Conservation (phyloP, 2,329 filamentous ascomycete genomes). For the Fusarium mexicanum region DNA sequence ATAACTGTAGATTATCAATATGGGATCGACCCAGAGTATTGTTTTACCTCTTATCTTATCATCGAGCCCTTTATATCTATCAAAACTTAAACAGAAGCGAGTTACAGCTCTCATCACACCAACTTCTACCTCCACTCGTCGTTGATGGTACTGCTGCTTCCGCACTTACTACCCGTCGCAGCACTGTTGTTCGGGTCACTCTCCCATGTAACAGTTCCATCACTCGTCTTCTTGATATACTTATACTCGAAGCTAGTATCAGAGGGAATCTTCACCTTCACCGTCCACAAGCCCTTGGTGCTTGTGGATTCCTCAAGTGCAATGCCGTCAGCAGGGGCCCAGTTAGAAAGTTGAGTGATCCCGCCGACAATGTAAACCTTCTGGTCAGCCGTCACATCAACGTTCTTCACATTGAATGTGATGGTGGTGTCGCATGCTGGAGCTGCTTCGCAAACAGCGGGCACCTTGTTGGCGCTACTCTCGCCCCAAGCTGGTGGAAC, state of each 20-base stretch:
- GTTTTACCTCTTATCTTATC: background rate
- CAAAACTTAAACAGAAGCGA: background rate
- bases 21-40: background rate
- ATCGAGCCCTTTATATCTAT: no score
- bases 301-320: slow-evolving; percentile 62
- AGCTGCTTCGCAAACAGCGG: slow-evolving; percentile 30
- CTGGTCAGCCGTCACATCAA: slow-evolving; percentile 21
- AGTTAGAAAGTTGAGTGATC: slow-evolving; percentile 52
- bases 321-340: slow-evolving; percentile 54
- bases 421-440: slow-evolving; percentile 40
- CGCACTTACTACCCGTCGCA: slow-evolving; percentile 9
- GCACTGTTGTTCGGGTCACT: slow-evolving; percentile 56
- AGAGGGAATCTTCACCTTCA: slow-evolving; percentile 60
- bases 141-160: background rate
- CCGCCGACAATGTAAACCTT: slow-evolving; percentile 39
- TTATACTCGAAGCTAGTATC: slow-evolving; percentile 68
- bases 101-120: rapidly evolving
- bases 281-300: slow-evolving; percentile 60
- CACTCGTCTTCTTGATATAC: slow-evolving; percentile 64
- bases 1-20: background rate
- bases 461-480: slow-evolving; percentile 26
- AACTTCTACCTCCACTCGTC: slow-evolving; percentile 21
- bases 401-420: slow-evolving; percentile 32
- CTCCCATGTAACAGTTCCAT: slow-evolving; percentile 66
- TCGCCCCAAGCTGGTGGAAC: slow-evolving; percentile 65